Evolutionary conservation across 2,329 filamentous ascomycete genomes (phyloP), one percentile per base, ranked within the genome.

Genomic region (Ilyonectria mors-panacis): DNA sequence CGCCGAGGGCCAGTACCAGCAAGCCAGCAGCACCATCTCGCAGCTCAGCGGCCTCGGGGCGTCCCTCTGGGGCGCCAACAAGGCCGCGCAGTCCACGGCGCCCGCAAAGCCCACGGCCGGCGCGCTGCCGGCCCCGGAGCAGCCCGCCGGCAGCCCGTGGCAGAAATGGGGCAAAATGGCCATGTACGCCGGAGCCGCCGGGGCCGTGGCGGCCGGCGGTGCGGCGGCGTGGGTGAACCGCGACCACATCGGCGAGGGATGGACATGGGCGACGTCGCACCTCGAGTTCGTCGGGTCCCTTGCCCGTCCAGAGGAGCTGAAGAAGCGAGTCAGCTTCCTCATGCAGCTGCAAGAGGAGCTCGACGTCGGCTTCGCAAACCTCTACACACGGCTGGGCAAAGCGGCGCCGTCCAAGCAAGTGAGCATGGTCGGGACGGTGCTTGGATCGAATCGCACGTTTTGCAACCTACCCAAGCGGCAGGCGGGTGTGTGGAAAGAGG

Each of bases 261-360:
- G 91, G 83, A 85, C 85, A 10, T 98, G 95, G 94, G 93, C 93
- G 15, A 90, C 92, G 17, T 96, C 93, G 39, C 96, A 99, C 81
- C 89, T 99, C 28, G 93, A 96, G 79, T 99, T 98, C 76, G 93
- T 98, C 1, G 94, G 94, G 2, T 97, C 94, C 76, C 87, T 99
- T 8, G 92, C 93, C 54, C 90, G 93, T n/a, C 90, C 90, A 5
- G 92, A 95, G 74, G 94, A 97, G 77, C 84, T 98, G 70, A 90
- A 91, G 73, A 88, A 90, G 76, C 89, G 96, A 35, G 86, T 97
- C 10, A 83, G 85, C n/a, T 87, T 84, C 67, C 85, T 98, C 78
- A 85, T 88, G n/a, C 85, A 86, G 65, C 83, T 95, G 21, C 86
- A 90, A 37, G 79, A 84, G 51, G 89, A 93, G 65, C 86, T 93